Percentiles rank a stretch among this genome's conserved stretches.
Evolutionary conservation across 805 yeast species (phyloP).

Genomic region (Brettanomyces bruxellensis): DNA sequence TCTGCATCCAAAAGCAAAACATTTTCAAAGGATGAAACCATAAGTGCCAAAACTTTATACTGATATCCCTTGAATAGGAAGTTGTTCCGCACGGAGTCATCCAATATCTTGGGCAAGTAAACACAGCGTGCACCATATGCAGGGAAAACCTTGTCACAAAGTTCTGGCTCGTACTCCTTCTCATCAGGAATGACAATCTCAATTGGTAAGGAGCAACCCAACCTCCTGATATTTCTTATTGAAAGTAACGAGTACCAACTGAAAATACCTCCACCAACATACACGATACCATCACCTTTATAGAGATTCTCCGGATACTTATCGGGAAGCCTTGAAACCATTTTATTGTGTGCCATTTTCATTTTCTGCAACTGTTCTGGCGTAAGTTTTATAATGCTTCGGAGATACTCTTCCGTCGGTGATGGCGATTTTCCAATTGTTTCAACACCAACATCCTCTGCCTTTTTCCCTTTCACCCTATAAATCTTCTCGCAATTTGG

Average conservation of each 20-base stretch:
- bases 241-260: constrained; percentile 61
- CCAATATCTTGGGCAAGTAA: constrained; percentile 48
- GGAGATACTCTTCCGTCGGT: background rate
- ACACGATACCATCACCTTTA: constrained; percentile 39
- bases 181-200: constrained; percentile 71
- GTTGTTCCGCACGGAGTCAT: constrained; percentile 28
- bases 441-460: constrained; percentile 1
- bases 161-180: constrained; percentile 59
- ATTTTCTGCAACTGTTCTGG: constrained; percentile 26
- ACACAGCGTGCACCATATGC: constrained; percentile 56
- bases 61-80: constrained; percentile 10
- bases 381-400: background rate
- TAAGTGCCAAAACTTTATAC: constrained; percentile 21
- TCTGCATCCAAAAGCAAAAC: constrained; percentile 35
- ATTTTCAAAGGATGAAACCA: constrained; percentile 34
- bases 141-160: constrained; percentile 57
- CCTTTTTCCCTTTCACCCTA: background rate
- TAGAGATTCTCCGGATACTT: background rate
- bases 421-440: background rate
- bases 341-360: constrained; percentile 36
- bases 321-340: constrained; percentile 32
- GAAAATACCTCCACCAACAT: constrained; percentile 73
- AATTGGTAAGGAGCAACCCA: constrained; percentile 62
- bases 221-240: constrained; percentile 49
- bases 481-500: background rate